A percentile compares a stretch with the other conserved stretches of the same genome.
phyloP scores from a whole-genome alignment of 1,284 basidiomycete species.

The Phlebopus sp. region DNA sequence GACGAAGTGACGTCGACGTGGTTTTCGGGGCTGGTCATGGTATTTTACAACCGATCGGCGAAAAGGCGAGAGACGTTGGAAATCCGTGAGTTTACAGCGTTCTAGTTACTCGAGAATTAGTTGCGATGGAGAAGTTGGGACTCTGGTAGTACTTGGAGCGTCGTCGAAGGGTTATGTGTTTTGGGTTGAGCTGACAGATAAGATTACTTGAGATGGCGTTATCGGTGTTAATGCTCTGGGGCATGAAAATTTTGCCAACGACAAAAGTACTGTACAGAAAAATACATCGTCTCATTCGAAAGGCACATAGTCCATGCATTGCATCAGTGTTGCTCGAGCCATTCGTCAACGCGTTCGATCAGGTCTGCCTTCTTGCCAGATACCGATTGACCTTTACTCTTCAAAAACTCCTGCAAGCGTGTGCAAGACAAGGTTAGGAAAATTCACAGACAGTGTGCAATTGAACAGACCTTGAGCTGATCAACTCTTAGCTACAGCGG shows the following conservation, averaged over 20 bases:
- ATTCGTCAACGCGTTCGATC: constrained; percentile 58
- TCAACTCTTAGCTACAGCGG: constrained; percentile 65
- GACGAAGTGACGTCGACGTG: constrained; percentile 58
- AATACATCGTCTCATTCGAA: too few species aligned
- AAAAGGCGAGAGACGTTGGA: too few species aligned
- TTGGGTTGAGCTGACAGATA: background rate
- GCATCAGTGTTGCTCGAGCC: constrained; percentile 37
- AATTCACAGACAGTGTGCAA: constrained; percentile 1
- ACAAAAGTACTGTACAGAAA: background rate
- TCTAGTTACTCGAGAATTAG: too few species aligned
- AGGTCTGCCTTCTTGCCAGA: constrained; percentile 73
- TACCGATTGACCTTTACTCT: constrained; percentile 53
- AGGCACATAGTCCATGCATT: too few species aligned
- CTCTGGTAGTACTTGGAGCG: too few species aligned
- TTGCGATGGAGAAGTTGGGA: too few species aligned
- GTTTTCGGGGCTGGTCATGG: constrained; percentile 38
- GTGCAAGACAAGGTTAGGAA: constrained; percentile 4
- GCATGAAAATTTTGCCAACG: background rate
- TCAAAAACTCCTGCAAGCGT: constrained; percentile 59
- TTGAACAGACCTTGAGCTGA: constrained; percentile 62
- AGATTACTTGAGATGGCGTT: background rate
- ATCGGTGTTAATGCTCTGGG: background rate
- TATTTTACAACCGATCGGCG: background rate
- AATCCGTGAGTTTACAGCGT: too few species aligned
- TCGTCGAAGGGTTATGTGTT: background rate